phyloP scores from a whole-genome alignment of 768 basidiomycete genomes.

The Daedalea quercina region DNA sequence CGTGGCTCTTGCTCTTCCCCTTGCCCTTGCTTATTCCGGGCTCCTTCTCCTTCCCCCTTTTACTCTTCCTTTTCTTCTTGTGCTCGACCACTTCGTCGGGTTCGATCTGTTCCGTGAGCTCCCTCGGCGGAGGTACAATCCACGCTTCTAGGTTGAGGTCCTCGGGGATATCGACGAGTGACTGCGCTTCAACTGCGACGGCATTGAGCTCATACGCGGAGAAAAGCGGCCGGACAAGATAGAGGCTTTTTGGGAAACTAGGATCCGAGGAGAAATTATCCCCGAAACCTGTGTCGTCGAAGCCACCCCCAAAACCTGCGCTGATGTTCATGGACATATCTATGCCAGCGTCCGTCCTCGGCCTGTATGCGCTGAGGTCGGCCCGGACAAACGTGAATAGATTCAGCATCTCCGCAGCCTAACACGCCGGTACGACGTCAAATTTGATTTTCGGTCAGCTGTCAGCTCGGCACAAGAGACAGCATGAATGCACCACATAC shows the following conservation, averaged over 20 bases:
- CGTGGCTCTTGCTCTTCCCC: conserved; percentile 34
- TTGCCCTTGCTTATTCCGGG: conserved; percentile 29
- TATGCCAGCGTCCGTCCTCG: conserved; percentile 21
- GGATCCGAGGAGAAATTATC: conserved; percentile 35
- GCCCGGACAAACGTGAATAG: conserved; percentile 71
- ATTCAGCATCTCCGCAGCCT: conserved; percentile 81
- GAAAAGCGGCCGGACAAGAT: conserved; percentile 78
- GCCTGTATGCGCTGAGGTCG: conserved; percentile 55
- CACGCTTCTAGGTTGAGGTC: conserved; percentile 82
- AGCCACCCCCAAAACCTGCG: background rate
- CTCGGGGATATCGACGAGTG: conserved; percentile 72
- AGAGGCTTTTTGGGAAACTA: conserved; percentile 82
- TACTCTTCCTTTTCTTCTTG: conserved; percentile 34
- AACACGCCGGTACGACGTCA: background rate
- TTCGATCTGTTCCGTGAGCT: conserved; percentile 25
- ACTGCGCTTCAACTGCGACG: conserved; percentile 75
- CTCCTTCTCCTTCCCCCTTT: conserved; percentile 33
- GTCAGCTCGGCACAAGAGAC: background rate
- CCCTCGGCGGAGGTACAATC: conserved; percentile 52
- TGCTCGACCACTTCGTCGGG: conserved; percentile 27
- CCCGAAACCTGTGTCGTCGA: conserved; percentile 30
- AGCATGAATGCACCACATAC: conserved; percentile 36
- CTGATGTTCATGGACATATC: too few relatives aligned
- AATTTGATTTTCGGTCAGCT: background rate
- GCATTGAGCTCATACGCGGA: conserved; percentile 77